Base-by-base conservation (phyloP, 208 protist genomes). In the Trypanosoma cruzi region DNA sequence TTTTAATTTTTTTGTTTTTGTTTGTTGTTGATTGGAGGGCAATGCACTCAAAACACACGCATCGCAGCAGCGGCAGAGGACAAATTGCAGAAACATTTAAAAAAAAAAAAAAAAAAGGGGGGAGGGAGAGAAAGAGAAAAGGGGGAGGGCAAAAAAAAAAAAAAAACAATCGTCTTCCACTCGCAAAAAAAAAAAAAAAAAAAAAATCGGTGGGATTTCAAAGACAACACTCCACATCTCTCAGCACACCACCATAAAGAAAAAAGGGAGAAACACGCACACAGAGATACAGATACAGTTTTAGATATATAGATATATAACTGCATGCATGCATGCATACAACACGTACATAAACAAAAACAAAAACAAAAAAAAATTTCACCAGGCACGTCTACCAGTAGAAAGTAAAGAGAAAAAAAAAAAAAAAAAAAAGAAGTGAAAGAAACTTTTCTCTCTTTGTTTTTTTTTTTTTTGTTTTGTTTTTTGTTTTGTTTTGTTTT, bases 271-370 rank as follows among this genome's bases (percentile, higher is more conserved):
- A 49, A 44, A 53, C 16, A 6, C 4, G 28, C 1, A 42, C 44
- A 44, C 2, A 63, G 2, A 49, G 48, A 63, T 48, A 29, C 44
- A 49, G 16, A 5, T 37, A 63, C 24, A 26, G 22, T 20, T 31
- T 10, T 48, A 64, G 10, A 13, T 11, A 64, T 16, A 64, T 37
- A 42, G 5, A 60, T 60, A 59, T n/a, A 57, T 57, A 57, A n/a
- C n/a, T n/a, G n/a, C 5, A 57, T 57, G 29, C 5, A 34, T 57
- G 14, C 6, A 58, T 40, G 26, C 2, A 61, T 2, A 22, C 13
- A 61, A 28, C 24, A 20, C 20, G 10, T 53, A 22, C 5, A 10
- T 29, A 26, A 10, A 3, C 2, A 54, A 8, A n/a, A 26, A 54
- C 16, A 54, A 11, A 29, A 34, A 40, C 18, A 32, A 18, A 59